Base-by-base conservation (phyloP, 768 basidiomycete species). In the Sporobolomyces phaffii region DNA sequence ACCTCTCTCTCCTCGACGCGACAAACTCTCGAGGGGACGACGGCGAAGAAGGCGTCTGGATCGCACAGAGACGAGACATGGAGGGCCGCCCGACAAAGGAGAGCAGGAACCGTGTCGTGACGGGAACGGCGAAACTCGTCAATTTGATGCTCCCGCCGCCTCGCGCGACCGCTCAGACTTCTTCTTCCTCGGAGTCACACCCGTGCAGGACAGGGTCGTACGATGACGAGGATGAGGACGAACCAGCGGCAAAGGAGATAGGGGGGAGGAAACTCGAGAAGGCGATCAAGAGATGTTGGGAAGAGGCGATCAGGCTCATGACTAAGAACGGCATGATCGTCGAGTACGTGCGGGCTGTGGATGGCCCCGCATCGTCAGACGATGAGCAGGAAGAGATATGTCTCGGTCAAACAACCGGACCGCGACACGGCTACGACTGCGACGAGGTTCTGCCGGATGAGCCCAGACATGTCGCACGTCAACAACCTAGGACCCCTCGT, bases 251-350 rank as follows among this genome's bases (percentile, higher is more conserved):
- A n/a, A n/a, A 38, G 8, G 54, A 54, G 62, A 33, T 65, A 22
- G 3, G 6, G 3, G 66, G 43, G 17, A 45, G 14, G 17, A 47
- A 40, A 24, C 49, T 68, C 15, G 56, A 62, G 2, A 33, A 43
- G n/a, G 61, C n/a, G 36, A 38, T 53, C 17, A 44, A 24, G 22
- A 28, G 24, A 34, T 50, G 51, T 5, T 68, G 66, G 66, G 34
- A 51, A 7, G 60, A 59, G 6, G 66, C 61, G 57, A 20, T 68
- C 5, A 24, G 66, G 28, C 22, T 14, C 6, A 52, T 62, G 66
- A 22, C 56, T 5, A 34, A 13, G 34, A 40, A 48, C 2, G 66
- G 66, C 9, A 45, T 40, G 43, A 24, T 62, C 11, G 66, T 68
- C 45, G 59, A 62, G 36, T 38, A 11, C 31, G 56, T 58, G 29